phyloP scores from a whole-genome alignment of 805 yeast species.

The Candida ortonii region DNA sequence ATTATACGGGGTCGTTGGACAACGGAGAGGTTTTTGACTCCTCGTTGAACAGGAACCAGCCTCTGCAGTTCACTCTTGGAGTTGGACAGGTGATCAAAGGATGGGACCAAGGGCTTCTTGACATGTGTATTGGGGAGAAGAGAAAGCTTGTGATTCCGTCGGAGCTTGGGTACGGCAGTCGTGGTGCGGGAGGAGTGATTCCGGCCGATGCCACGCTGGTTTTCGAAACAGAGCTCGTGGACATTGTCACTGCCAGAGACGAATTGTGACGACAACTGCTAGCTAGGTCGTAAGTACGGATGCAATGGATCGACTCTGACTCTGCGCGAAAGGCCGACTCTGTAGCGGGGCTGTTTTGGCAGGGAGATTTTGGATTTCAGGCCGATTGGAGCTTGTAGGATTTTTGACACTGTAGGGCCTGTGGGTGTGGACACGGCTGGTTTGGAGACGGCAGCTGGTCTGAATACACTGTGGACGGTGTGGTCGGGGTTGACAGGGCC shows the following conservation, averaged over 20 bases:
- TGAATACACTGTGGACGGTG: no score
- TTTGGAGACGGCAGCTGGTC: constrained; percentile 1
- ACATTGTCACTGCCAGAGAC: constrained; percentile 34
- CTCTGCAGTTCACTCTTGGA: constrained; percentile 74
- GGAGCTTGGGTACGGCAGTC: constrained; percentile 68
- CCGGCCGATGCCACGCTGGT: constrained; percentile 75
- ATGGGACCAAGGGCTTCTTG: constrained; percentile 83
- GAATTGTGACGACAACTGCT: constrained; percentile 18
- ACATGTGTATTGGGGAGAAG: constrained; percentile 88
- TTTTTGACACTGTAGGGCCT: constrained; percentile 1
- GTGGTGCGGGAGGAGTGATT: constrained; percentile 66
- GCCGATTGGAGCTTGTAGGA: constrained; percentile 7
- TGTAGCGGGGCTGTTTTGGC: constrained; percentile 11
- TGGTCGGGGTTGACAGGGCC: no score
- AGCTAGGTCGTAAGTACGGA: constrained; percentile 10
- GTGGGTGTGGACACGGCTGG: constrained; percentile 1
- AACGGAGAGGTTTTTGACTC: constrained; percentile 77
- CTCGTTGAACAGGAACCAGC: constrained; percentile 59
- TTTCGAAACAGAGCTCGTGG: constrained; percentile 64
- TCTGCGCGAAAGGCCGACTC: constrained; percentile 21
- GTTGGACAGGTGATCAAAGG: constrained; percentile 79
- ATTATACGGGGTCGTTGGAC: constrained; percentile 69
- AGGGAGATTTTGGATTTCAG: constrained; percentile 5
- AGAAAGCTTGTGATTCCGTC: constrained; percentile 80
- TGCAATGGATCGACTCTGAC: constrained; percentile 21